Conservation (phyloP, 371 early-diverging fungal genomes). For the Funneliformis caledonium region DNA sequence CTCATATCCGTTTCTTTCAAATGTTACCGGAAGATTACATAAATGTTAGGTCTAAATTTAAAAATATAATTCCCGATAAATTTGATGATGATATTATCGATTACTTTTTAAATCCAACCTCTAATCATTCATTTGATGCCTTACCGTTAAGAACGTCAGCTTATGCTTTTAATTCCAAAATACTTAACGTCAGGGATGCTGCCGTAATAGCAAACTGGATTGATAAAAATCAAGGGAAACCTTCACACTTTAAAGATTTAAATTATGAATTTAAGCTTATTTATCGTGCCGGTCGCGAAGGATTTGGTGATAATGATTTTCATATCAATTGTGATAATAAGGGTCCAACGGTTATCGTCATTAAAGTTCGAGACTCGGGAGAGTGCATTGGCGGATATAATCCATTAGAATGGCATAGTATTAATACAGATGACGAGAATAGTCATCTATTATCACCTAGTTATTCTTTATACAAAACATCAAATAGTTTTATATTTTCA, state of each 20-base stretch:
- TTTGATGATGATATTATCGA: no score
- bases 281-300: conserved; percentile 23
- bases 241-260: background rate
- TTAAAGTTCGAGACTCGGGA: conserved; percentile 6
- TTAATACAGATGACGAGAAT: background rate
- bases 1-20: conserved; percentile 35
- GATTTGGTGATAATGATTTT: background rate
- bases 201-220: conserved; percentile 34
- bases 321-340: conserved; percentile 18
- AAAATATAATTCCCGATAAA: no score
- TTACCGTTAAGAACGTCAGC: no score
- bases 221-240: background rate
- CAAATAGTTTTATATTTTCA: conserved; percentile 28
- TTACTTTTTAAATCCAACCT: no score
- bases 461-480: background rate
- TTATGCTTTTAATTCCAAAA: background rate
- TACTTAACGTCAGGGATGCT: background rate
- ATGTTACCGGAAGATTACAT: conserved; percentile 9
- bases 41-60: no score
- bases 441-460: background rate
- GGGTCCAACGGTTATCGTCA: conserved; percentile 16
- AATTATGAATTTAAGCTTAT: conserved; percentile 10
- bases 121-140: no score
- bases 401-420: conserved; percentile 9
- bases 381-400: conserved; percentile 34